Base-by-base conservation (phyloP, 371 early-diverging fungal genomes). In the Dichotomocladium elegans region DNA sequence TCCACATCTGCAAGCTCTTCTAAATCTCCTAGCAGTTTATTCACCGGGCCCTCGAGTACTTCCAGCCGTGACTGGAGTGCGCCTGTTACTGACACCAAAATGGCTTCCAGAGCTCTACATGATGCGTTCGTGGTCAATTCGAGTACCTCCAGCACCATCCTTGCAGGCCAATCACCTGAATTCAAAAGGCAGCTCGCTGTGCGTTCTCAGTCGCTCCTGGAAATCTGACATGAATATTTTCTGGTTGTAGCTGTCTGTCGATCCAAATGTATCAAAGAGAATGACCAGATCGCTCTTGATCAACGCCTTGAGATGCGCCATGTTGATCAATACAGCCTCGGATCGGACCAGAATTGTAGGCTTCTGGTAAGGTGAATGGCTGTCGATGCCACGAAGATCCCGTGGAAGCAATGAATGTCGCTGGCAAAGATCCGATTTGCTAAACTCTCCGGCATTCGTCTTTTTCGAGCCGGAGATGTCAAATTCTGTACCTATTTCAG, bases 301-400 rank as follows among this genome's bases (percentile, higher is more conserved):
- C 28, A 94, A 58, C 9, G 93, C 95, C 43, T 86, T 80, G 31
- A 91, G 79, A 55, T 91, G 86, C 12, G 84, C 78, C 34, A 94
- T 66, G 57, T 92, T 93, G 30, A 93, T 82, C 7, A 94, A 63
- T 43, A 94, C 89, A 1, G 91, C 91, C 44, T 89, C 81, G 0
- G 86, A 75, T 14, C 95, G 86, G 14, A 94, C 95, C n/a, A 94
- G 74, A 21, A 94, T 85, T 14, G 85, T 83, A 1, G 93, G 92
- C 61, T 89, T 80, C 59, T 91, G 90, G 57, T 91, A 87, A 42
- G 85, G 69, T 47, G 84, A 85, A 30, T 80, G 80, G 56, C 84
- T 83, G 52, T 92, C 92, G 37, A 91, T 87, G 55, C 88, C 88
- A 57, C 91, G 81, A 55, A 91, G 58, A 72, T 91, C 91, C 22